Conservation (phyloP, 2,329 filamentous ascomycete species). For the Fonsecaea pedrosoi region DNA sequence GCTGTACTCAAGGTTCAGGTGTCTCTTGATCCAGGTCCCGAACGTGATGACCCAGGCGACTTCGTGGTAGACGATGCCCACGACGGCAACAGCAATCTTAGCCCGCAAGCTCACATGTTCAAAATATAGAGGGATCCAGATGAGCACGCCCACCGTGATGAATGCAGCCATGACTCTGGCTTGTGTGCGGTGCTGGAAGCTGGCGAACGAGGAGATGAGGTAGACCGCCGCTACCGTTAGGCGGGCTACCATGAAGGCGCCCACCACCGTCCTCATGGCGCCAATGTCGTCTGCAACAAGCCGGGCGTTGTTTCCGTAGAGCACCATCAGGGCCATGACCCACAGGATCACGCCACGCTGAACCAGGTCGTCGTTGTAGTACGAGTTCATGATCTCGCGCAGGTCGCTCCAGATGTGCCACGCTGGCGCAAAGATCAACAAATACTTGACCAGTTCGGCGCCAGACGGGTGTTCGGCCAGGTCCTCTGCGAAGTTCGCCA, state of each 20-base stretch:
- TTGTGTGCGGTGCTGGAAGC: slow-evolving; percentile 57
- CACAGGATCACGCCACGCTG: slow-evolving; percentile 45
- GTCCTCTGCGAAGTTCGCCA: slow-evolving; percentile 58
- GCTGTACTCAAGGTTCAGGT: slow-evolving; percentile 51
- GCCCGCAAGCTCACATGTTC: slow-evolving; percentile 49
- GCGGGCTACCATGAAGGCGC: slow-evolving; percentile 56
- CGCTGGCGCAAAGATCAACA: slow-evolving; percentile 57
- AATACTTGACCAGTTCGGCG: slow-evolving; percentile 55
- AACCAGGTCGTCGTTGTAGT: slow-evolving; percentile 59
- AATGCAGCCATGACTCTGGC: slow-evolving; percentile 54
- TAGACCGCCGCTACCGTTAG: slow-evolving; percentile 50
- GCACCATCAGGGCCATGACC: slow-evolving; percentile 58
- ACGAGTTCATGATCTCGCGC: slow-evolving; percentile 60
- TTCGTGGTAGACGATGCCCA: slow-evolving; percentile 55
- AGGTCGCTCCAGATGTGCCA: slow-evolving; percentile 58
- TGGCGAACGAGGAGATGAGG: slow-evolving; percentile 54
- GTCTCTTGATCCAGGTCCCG: slow-evolving; percentile 53
- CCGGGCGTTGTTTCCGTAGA: slow-evolving; percentile 58
- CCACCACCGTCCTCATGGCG: slow-evolving; percentile 56
- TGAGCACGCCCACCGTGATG: slow-evolving; percentile 51
- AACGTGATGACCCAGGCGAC: slow-evolving; percentile 54
- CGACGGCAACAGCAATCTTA: slow-evolving; percentile 54
- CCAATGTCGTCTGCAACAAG: slow-evolving; percentile 52
- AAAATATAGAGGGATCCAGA: slow-evolving; percentile 53
- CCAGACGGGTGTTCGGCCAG: slow-evolving; percentile 56